These are phyloP conservation scores for Amborella trichopoda DNA, from an alignment of 164 flowering plant species.

Conservation along the genomic window DNA sequence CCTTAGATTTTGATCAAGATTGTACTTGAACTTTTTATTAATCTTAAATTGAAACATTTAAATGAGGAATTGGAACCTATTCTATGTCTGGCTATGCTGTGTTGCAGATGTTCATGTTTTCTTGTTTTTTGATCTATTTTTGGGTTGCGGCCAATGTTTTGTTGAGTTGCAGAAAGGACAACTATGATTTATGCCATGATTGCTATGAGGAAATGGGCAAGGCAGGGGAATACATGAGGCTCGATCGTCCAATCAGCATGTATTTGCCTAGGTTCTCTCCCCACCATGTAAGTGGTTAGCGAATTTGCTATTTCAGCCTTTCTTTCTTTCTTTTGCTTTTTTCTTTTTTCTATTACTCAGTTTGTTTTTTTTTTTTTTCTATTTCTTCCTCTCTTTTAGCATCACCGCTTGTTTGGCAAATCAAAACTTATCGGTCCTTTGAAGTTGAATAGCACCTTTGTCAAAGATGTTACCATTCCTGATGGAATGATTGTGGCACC, in stretches of 20 bases:
- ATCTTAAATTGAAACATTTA: no score
- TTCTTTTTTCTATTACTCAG: neutral
- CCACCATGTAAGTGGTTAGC: neutral
- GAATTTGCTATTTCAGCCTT: neutral
- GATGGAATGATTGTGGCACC: constrained; percentile 72
- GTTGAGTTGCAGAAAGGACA: constrained; percentile 61
- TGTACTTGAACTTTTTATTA: no score
- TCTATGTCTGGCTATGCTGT: no score
- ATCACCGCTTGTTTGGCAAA: constrained; percentile 7
- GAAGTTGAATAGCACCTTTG: constrained; percentile 50
- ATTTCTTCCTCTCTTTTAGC: constrained; percentile 7
- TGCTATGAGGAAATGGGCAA: constrained; percentile 60
- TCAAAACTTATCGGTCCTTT: constrained; percentile 7
- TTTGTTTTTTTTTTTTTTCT: neutral
- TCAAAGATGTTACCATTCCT: constrained; percentile 55
- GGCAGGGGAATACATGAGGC: constrained; percentile 49
- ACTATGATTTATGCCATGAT: constrained; percentile 75
- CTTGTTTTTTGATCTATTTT: no score
- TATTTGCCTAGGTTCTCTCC: neutral
- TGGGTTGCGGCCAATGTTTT: no score
- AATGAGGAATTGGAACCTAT: neutral
- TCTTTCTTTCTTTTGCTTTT: neutral
- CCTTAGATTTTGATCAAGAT: no score
- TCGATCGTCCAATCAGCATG: constrained; percentile 34
- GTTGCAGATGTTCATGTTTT: no score